Evolutionary conservation across 1,284 basidiomycete genomes (phyloP), one percentile per base, ranked within the genome.

Genomic region (Heterobasidion parviporum): DNA sequence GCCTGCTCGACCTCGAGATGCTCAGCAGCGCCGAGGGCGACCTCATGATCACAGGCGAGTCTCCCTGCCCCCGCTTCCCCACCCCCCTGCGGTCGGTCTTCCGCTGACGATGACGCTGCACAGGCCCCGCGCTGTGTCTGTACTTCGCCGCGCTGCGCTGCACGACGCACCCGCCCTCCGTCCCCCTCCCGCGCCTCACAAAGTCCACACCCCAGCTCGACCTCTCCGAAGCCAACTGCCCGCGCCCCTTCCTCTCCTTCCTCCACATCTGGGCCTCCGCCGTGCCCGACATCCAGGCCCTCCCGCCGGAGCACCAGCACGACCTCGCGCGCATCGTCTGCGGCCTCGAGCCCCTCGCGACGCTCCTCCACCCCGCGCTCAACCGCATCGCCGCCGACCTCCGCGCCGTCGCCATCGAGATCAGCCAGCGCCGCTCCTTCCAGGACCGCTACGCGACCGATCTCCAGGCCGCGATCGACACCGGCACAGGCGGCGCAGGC

Each of bases 241-340:
- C 85, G 0, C 70, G 71, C 0, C 62, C 79, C 0, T 92, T 92
- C 69, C 65, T 75, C 2, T 72, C 80, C 3, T 89, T 91, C 64
- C 80, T 91, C 47, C 70, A 72, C 3, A 80, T 91, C 15, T 92
- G 90, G 90, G 76, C 83, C 0, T 70, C 75, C 15, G 70, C 75
- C 1, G 90, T 92, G 0, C 77, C 83, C 0, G 64, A 65, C 10
- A 89, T 92, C 57, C 87, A 91, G 60, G 60, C 60, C 2, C 76
- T 92, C 10, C 52, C 70, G 0, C 81, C 81, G 4, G 82, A 87
- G 59, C 69, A 80, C 52, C 83, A 90, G 56, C 87, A 91, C 61
- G 90, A 92, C 65, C 83, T 92, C 38, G 88, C 89, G 0, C 80
- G 89, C 6, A 70, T 87, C 54, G 87, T 92, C 38, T 92, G 90